Conservation (phyloP, 1,284 basidiomycete species). For the Xanthoconium separans region DNA sequence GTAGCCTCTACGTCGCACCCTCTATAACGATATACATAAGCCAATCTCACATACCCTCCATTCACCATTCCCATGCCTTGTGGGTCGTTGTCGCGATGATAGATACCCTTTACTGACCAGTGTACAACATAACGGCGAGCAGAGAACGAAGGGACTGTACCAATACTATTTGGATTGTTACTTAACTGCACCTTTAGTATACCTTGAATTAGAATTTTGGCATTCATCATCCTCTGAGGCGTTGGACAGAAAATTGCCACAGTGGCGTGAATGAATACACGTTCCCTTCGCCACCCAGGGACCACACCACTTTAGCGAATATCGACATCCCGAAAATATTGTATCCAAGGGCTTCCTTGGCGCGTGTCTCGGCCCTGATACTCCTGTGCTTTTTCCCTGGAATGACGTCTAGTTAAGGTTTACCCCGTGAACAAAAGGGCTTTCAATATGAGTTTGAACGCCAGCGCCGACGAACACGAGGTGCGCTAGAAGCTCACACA, state of each 20-base stretch:
- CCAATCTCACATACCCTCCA: conserved; percentile 21
- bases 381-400: conserved; percentile 13
- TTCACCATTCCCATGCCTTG: conserved; percentile 5
- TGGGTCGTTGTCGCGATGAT: conserved; percentile 35
- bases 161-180: conserved; percentile 33
- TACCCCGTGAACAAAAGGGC: conserved; percentile 6
- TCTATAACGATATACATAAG: conserved; percentile 29
- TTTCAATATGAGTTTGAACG: conserved; percentile 8
- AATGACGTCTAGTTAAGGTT: conserved; percentile 23
- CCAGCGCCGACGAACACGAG: conserved; percentile 22
- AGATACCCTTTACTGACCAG: conserved; percentile 28
- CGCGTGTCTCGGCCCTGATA: conserved; percentile 11
- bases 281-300: conserved; percentile 27
- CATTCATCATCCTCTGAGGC: conserved; percentile 3
- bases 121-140: conserved; percentile 29
- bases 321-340: conserved; percentile 12
- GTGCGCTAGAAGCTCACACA: conserved; percentile 29
- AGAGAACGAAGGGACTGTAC: conserved; percentile 35
- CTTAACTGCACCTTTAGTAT: conserved; percentile 31
- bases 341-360: conserved; percentile 16
- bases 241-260: neutral
- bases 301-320: conserved; percentile 20
- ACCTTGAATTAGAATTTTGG: conserved; percentile 39
- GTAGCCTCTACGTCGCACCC: conserved; percentile 32
- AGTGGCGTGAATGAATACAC: conserved; percentile 22